Evolutionary conservation across 1,139 yeast species (phyloP).

Genomic region (Yarrowia galli): DNA sequence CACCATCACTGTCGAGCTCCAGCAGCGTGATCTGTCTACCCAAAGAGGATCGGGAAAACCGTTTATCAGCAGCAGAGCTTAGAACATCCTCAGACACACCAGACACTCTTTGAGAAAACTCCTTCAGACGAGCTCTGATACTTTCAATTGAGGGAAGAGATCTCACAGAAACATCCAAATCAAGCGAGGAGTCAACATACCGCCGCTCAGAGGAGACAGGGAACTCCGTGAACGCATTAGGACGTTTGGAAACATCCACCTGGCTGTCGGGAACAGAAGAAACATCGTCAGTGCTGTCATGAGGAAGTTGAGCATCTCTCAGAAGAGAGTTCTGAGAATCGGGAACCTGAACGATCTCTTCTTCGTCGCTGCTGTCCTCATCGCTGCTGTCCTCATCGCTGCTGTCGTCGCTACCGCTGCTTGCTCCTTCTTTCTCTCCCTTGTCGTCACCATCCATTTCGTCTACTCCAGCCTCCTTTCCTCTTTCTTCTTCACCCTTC

Average conservation of each 20-base stretch:
- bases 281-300: neutral
- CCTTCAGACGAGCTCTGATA: neutral
- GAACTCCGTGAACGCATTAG: neutral
- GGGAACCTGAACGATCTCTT: neutral
- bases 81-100: neutral
- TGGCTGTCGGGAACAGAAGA: constrained; percentile 22
- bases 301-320: neutral
- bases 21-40: neutral
- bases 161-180: constrained; percentile 10
- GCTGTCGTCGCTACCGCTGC: too few species aligned
- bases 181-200: constrained; percentile 5
- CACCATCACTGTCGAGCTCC: constrained; percentile 4
- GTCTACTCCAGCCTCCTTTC: neutral
- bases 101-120: neutral
- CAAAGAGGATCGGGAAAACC: neutral
- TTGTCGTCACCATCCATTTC: too few species aligned
- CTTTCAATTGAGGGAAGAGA: constrained; percentile 4
- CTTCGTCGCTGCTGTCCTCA: neutral
- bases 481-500: neutral
- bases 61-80: neutral
- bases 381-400: neutral
- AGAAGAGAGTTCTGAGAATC: neutral
- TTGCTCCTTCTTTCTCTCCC: too few species aligned
- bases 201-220: neutral
- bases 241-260: neutral